Base-by-base conservation (phyloP, 1,139 yeast species). In the Scheffersomyces illinoinensis region DNA sequence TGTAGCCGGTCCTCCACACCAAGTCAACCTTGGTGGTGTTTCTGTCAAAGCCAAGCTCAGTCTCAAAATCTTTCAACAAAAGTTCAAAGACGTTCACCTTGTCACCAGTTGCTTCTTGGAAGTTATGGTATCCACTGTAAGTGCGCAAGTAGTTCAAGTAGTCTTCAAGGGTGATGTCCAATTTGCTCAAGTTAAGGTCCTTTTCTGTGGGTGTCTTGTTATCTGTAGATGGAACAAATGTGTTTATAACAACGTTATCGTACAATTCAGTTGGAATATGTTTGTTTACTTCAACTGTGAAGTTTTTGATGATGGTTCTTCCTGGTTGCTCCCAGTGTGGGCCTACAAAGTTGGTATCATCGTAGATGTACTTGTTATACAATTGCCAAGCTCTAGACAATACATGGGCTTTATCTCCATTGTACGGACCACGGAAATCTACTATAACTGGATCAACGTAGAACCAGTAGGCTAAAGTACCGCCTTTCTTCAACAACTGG, bases 321-420 rank as follows among this genome's bases (percentile, higher is more conserved):
- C 85, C 85, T 0, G 85, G 85, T 59, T 78, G 79, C 61, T 79
- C 82, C 83, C 83, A 79, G 62, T 75, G 70, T 0, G 81, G 81
- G 0, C 85, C 84, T 20, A 79, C 66, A 24, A 61, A 68, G n/a
- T 64, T 57, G 1, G 76, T 74, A 58, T 78, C 79, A 24, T 74
- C 72, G 60, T 80, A 80, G n/a, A 71, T 73, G 58, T 72, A 77
- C 57, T 76, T 71, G 58, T 62, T 56, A 64, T 79, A 78, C 26
- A 76, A 61, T 14, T 70, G 64, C 46, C 64, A 61, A 2, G 76
- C 76, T 55, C 59, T 66, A 26, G 66, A 56, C 54, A 78, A 62
- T 5, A 66, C 62, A 8, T 68, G 67, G 1, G 54, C 47, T 54
- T 71, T 70, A 7, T 60, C 61, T 7, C 66, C 69, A 17, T 67